phyloP scores from a whole-genome alignment of 2,329 filamentous ascomycete species.

The Aspergillus unguis region DNA sequence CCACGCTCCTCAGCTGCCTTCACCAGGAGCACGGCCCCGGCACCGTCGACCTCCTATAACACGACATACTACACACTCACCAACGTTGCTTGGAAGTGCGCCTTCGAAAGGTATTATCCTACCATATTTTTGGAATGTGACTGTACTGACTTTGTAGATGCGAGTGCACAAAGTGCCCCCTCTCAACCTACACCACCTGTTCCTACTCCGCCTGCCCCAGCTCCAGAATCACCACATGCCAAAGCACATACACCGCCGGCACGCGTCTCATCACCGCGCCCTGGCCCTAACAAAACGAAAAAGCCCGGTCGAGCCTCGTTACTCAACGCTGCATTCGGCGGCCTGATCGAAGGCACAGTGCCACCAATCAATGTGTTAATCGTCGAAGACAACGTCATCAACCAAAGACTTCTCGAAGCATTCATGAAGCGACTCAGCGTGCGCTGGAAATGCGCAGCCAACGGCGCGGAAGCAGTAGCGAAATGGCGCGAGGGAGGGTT shows the following conservation, averaged over 20 bases:
- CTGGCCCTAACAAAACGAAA: constrained; percentile 33
- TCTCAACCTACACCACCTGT: constrained; percentile 28
- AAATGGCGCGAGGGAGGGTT: constrained; percentile 94
- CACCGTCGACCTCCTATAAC: constrained; percentile 58
- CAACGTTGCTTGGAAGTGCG: constrained; percentile 60
- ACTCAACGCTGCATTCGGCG: constrained; percentile 48
- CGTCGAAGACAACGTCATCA: constrained; percentile 98
- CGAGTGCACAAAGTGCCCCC: constrained; percentile 23
- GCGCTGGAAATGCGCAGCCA: constrained; percentile 94
- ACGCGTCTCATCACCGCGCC: constrained; percentile 49
- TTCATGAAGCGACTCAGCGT: constrained; percentile 96
- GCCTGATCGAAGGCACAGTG: constrained; percentile 73
- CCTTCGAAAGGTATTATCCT: constrained; percentile 41
- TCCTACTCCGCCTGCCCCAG: constrained; percentile 33
- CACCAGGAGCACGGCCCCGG: constrained; percentile 66
- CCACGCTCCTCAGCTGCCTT: constrained; percentile 75
- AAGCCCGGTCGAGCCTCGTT: constrained; percentile 30
- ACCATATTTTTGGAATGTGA: constrained; percentile 9
- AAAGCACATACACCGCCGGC: constrained; percentile 36
- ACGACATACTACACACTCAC: constrained; percentile 76
- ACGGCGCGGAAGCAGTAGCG: constrained; percentile 84
- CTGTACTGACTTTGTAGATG: constrained; percentile 24
- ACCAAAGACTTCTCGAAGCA: constrained; percentile 84
- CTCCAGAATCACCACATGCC: constrained; percentile 37
- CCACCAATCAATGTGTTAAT: constrained; percentile 97